A percentile compares a stretch with the other conserved stretches of the same genome.
Conservation (phyloP, 2,329 filamentous ascomycete species). For the Fusarium praegraminearum region DNA sequence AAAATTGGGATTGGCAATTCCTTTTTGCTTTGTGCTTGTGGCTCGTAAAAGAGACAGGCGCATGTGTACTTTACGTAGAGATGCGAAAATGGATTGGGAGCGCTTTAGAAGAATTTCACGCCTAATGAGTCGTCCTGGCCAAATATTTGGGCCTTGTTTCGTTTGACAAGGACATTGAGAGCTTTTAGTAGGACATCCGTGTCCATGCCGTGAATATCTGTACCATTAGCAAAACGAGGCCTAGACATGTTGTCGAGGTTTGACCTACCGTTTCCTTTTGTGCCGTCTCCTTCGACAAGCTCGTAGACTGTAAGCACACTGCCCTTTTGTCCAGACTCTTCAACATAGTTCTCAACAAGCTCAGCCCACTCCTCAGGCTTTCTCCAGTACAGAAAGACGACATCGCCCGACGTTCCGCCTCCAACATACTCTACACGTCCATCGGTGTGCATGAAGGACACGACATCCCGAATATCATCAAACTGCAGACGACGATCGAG, state of each 20-base stretch:
- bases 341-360: conserved; percentile 82
- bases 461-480: conserved; percentile 67
- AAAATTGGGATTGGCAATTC: conserved; percentile 23
- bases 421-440: conserved; percentile 75
- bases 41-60: conserved; percentile 13
- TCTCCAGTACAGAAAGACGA: conserved; percentile 85
- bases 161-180: conserved; percentile 84
- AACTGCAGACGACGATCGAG: conserved; percentile 64
- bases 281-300: conserved; percentile 86
- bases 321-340: conserved; percentile 89
- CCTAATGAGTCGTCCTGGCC: conserved; percentile 88
- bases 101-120: conserved; percentile 92
- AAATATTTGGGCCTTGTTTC: conserved; percentile 93
- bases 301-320: conserved; percentile 94
- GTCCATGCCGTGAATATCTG: conserved; percentile 92
- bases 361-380: conserved; percentile 92
- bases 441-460: conserved; percentile 70
- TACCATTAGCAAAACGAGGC: conserved; percentile 16
- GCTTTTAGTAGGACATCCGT: conserved; percentile 82
- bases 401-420: conserved; percentile 53
- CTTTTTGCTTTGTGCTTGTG: conserved; percentile 6
- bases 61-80: conserved; percentile 35
- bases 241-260: not conserved
- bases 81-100: conserved; percentile 28
- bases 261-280: conserved; percentile 71